Base-by-base conservation (phyloP, 2,329 filamentous ascomycete genomes). In the Monosporascus ibericus region DNA sequence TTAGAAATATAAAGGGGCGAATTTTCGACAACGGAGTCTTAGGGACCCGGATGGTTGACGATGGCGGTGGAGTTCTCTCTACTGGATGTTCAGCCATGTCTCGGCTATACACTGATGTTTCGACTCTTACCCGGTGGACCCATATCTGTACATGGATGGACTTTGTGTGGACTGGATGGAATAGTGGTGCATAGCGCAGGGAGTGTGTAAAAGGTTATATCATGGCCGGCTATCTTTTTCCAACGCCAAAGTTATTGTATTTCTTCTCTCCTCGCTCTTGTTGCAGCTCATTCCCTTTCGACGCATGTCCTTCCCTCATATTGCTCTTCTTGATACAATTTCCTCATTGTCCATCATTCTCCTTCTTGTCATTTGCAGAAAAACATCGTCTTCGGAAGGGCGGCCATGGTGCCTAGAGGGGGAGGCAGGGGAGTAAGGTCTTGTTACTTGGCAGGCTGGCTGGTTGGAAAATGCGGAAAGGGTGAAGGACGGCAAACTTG, bases 1-100 rank as follows among this genome's bases (percentile, higher is more conserved):
- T 65, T 65, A 70, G 70, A 69, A 71, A 72, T 67, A 71, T 61
- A 72, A 74, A 53, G 22, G 40, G 56, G 53, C 53, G 55, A 56
- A 56, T 60, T 61, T 56, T 53, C 51, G 48, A 56, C 55, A 63
- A 50, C 55, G 57, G 59, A 55, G 59, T 53, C 50, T 58, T 34
- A 34, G 50, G 55, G 56, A 58, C 55, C 56, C 55, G 56, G 56
- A 53, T 60, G 58, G 60, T 55, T 56, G 60, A 57, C 51, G 53
- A 34, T 14, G 30, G 58, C 52, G 57, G 49, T 57, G 50, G 56
- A 55, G 53, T 57, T 46, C 52, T 57, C 27, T 44, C 59, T 50
- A 60, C 51, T 57, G 55, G 42, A 56, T 62, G 60, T 60, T 62
- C 55, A 52, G 58, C 60, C 52, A 59, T 55, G 57, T 62, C 54